Conservation (phyloP, 495 filamentous ascomycete species). For the Podospora pseudocomata region DNA sequence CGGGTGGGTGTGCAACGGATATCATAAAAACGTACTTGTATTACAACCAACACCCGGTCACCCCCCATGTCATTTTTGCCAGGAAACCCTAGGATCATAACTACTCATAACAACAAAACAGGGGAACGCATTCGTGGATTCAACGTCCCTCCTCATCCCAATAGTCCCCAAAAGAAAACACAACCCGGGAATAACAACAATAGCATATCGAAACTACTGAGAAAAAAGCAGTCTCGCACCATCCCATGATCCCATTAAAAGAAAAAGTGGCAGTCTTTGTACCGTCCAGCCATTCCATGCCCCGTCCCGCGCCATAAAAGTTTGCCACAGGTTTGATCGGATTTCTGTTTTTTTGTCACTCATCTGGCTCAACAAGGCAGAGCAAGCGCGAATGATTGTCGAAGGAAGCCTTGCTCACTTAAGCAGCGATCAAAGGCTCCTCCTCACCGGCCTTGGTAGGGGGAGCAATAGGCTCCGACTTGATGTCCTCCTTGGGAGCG, state of each 20-base stretch:
- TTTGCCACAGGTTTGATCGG: neutral
- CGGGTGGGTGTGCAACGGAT: neutral
- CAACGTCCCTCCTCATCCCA: neutral
- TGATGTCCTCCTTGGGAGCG: conserved; percentile 50
- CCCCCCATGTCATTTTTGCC: neutral
- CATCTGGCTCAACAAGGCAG: neutral
- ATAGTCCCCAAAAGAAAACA: neutral
- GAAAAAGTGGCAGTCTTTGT: neutral
- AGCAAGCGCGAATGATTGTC: neutral
- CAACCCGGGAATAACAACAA: neutral
- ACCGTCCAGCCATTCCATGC: neutral
- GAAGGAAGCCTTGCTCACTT: conserved; percentile 7
- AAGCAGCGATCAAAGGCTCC: conserved; percentile 40
- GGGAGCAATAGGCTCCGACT: conserved; percentile 15
- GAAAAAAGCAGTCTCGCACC: neutral
- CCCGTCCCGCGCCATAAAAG: neutral
- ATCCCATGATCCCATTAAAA: neutral
- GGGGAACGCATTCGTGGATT: neutral
- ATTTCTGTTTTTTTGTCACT: neutral
- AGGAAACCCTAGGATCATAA: neutral
- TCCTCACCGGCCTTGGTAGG: conserved; percentile 26
- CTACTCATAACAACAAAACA: neutral
- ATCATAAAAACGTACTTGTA: neutral
- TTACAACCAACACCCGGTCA: neutral
- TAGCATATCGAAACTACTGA: neutral